Conservation (phyloP, 169 alveolate genomes). For the Babesia caballi region DNA sequence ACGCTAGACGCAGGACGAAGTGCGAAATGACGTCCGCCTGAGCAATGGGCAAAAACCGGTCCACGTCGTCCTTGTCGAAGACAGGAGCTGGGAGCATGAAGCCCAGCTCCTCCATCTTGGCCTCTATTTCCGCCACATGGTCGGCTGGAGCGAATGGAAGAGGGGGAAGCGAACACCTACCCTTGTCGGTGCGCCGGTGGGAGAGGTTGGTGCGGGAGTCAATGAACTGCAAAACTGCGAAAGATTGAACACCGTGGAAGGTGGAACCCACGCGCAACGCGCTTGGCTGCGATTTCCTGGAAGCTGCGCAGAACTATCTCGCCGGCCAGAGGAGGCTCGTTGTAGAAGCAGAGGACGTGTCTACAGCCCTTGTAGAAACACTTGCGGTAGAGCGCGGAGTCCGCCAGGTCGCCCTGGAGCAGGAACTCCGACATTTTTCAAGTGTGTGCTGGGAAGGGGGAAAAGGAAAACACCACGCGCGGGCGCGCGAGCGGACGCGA, state of each 20-base stretch:
- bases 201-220: constrained; percentile 42
- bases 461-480: too few species aligned
- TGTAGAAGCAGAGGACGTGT: constrained; percentile 65
- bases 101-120: constrained; percentile 69
- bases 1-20: constrained; percentile 75
- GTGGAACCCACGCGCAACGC: constrained; percentile 64
- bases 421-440: constrained; percentile 6
- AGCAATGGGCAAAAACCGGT: constrained; percentile 66
- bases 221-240: constrained; percentile 57
- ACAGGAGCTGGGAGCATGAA: constrained; percentile 68
- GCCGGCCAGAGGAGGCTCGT: constrained; percentile 74
- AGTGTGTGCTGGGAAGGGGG: not conserved
- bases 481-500: not conserved
- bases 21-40: constrained; percentile 77
- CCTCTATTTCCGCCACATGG: constrained; percentile 47
- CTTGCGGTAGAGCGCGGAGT: constrained; percentile 27
- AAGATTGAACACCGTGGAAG: not conserved
- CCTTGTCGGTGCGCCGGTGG: constrained; percentile 18
- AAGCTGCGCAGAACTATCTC: constrained; percentile 71
- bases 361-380: constrained; percentile 66
- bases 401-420: not conserved
- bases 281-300: constrained; percentile 78
- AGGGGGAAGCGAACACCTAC: not conserved
- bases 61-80: constrained; percentile 63
- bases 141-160: constrained; percentile 8